These are phyloP conservation scores for Exsudoporus frostii DNA, from an alignment of 768 basidiomycete species.

Conservation along the genomic window DNA sequence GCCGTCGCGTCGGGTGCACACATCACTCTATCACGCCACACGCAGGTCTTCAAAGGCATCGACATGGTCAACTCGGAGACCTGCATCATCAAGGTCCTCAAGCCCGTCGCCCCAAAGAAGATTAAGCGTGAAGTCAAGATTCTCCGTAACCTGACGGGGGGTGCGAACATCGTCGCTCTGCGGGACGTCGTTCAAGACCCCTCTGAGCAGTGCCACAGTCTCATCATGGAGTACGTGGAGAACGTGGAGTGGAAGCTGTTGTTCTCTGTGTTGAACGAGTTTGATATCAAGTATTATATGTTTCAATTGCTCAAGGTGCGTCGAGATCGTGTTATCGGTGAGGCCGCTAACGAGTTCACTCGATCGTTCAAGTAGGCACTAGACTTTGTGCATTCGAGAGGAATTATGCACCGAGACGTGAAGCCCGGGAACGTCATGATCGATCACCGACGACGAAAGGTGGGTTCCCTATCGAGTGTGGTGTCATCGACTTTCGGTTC, in stretches of 20 bases:
- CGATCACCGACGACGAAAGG: slow-evolving; percentile 58
- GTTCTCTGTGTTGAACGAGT: slow-evolving; percentile 55
- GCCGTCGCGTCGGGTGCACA: neutral
- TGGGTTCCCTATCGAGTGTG: slow-evolving; percentile 29
- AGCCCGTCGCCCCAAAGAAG: slow-evolving; percentile 64
- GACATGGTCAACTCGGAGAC: slow-evolving; percentile 52
- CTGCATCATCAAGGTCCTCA: slow-evolving; percentile 69
- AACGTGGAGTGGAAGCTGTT: slow-evolving; percentile 65
- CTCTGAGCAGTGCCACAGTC: slow-evolving; percentile 57
- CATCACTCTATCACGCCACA: neutral
- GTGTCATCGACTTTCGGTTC: neutral
- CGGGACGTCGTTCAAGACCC: slow-evolving; percentile 68
- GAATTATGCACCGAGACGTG: slow-evolving; percentile 70
- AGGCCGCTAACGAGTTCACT: neutral
- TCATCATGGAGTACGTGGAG: slow-evolving; percentile 67
- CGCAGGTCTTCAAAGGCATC: slow-evolving; percentile 58
- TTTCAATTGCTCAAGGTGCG: slow-evolving; percentile 58
- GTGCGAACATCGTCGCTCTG: slow-evolving; percentile 64
- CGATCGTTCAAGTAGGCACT: slow-evolving; percentile 40
- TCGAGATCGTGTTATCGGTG: neutral
- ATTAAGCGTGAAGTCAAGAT: slow-evolving; percentile 77
- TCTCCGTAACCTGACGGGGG: slow-evolving; percentile 63
- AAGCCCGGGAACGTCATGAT: slow-evolving; percentile 76
- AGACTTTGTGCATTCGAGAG: slow-evolving; percentile 68
- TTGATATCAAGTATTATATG: slow-evolving; percentile 65